A percentile compares a stretch with the other conserved stretches of the same genome.
phyloP scores from a whole-genome alignment of 805 yeast genomes.

The Candida silvatica region DNA sequence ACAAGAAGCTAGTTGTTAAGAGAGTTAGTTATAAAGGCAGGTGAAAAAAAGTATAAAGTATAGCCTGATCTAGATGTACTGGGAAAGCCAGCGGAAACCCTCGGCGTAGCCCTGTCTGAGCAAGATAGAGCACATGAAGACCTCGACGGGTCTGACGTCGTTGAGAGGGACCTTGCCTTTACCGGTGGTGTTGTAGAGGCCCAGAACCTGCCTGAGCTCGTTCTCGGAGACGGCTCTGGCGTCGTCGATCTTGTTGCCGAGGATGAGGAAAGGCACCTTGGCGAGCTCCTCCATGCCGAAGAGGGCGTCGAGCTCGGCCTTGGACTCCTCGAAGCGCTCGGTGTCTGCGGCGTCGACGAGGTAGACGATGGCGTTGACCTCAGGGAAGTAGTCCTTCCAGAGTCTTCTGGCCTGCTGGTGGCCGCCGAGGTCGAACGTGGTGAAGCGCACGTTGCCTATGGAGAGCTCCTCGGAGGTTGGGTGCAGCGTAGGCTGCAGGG shows the following conservation, averaged over 20 bases:
- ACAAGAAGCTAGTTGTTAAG: background rate
- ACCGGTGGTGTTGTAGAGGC: conserved; percentile 85
- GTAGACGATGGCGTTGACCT: conserved; percentile 95
- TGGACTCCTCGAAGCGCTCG: conserved; percentile 89
- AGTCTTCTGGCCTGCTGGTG: conserved; percentile 98
- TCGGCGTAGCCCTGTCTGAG: conserved; percentile 99
- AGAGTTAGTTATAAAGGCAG: background rate
- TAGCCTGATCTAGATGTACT: conserved; percentile 55
- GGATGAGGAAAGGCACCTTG: conserved; percentile 82
- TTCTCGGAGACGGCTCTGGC: conserved; percentile 92
- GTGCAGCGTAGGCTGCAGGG: conserved; percentile 95
- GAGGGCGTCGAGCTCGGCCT: conserved; percentile 88
- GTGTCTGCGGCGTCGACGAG: conserved; percentile 96
- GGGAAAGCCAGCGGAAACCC: conserved; percentile 97
- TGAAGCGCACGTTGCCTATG: conserved; percentile 92
- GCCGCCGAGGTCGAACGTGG: conserved; percentile 98
- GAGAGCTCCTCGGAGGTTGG: conserved; percentile 98
- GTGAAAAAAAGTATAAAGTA: background rate
- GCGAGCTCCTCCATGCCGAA: conserved; percentile 87
- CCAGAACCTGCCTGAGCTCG: conserved; percentile 85
- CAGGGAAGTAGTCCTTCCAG: conserved; percentile 99
- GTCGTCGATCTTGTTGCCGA: conserved; percentile 95
- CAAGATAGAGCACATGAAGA: conserved; percentile 95
- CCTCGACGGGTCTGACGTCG: conserved; percentile 84
- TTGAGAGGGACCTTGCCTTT: conserved; percentile 65